Evolutionary conservation across 192 early-diverging fungal species (phyloP).

Genomic region (Coemansia sp.): DNA sequence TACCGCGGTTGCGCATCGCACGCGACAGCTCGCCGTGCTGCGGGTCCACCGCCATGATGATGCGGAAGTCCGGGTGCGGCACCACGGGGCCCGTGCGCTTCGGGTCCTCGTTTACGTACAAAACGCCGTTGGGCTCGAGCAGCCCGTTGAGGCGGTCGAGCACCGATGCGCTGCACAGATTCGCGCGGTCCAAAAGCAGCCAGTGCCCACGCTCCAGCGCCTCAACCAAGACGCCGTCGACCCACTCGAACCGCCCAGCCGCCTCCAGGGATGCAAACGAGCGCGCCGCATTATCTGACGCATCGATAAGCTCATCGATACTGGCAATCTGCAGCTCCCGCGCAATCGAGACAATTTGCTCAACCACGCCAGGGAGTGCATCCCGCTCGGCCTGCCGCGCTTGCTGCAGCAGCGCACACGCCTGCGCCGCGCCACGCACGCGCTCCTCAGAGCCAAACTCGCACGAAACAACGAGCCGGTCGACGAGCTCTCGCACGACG

Average conservation of each 20-base stretch:
- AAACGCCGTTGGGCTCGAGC: constrained; percentile 82
- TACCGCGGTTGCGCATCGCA: constrained; percentile 96
- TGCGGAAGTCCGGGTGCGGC: constrained; percentile 88
- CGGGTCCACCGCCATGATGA: constrained; percentile 96
- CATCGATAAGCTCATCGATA: neutral
- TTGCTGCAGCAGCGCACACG: constrained; percentile 2
- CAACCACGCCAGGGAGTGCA: neutral
- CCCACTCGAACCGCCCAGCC: constrained; percentile 94
- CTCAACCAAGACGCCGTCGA: constrained; percentile 89
- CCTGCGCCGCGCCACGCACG: neutral
- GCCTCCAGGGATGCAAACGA: constrained; percentile 38
- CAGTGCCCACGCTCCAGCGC: constrained; percentile 89
- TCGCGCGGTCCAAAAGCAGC: constrained; percentile 95
- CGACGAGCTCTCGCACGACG: neutral
- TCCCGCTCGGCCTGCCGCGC: neutral
- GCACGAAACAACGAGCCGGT: neutral
- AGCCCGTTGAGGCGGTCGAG: constrained; percentile 94
- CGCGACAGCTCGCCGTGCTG: constrained; percentile 89
- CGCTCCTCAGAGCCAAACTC: neutral
- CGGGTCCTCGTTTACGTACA: constrained; percentile 90
- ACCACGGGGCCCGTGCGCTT: constrained; percentile 57
- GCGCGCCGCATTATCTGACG: neutral
- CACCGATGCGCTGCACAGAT: constrained; percentile 91
- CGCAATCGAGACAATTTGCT: neutral
- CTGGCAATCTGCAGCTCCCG: neutral